Base-by-base conservation (phyloP, 148 eudicot species). In the Chenopodium formosanum region DNA sequence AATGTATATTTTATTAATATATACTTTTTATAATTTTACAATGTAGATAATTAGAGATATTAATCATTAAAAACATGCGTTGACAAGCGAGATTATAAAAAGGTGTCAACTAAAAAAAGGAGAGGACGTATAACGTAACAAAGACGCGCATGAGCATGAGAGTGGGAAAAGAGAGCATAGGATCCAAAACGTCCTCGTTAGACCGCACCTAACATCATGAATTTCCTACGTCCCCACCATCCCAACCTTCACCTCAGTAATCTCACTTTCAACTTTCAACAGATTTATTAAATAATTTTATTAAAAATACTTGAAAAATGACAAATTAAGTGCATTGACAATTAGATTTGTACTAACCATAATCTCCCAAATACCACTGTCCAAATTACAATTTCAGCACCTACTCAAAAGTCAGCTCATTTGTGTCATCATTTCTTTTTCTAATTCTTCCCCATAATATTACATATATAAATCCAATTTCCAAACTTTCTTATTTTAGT, bases 401-500 rank as follows among this genome's bases (percentile, higher is more conserved):
- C 56, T 89, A 3, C n/a, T 3, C 17, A 75, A 74, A 92, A 91
- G 95, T 92, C 95, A 90, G 93, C 93, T 79, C 89, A 23, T 83
- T 80, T 79, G 76, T 86, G 90, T 86, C 90, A 86, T 82, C 85
- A 84, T 87, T 86, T 86, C 84, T 3, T 4, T 62, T 9, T 62
- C 65, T 19, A 62, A 62, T 20, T 40, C 44, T 1, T 22, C 25
- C 25, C 65, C 7, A 4, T n/a, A 20, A 20, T 22, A 58, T 58
- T 40, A 40, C 44, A 62, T 22, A 62, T 56, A 14, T 19, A 22
- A 20, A 62, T 37, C 5, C 7, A 27, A 16, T 25, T 25, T 25
- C 25, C 25, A 58, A 53, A 76, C 64, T 56, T 80, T 69, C 56
- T 52, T 31, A 25, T 78, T 75, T 40, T 60, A 72, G 78, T 75